Evolutionary conservation across 257 asterid genomes (phyloP).

Genomic region (Cordia subcordata): DNA sequence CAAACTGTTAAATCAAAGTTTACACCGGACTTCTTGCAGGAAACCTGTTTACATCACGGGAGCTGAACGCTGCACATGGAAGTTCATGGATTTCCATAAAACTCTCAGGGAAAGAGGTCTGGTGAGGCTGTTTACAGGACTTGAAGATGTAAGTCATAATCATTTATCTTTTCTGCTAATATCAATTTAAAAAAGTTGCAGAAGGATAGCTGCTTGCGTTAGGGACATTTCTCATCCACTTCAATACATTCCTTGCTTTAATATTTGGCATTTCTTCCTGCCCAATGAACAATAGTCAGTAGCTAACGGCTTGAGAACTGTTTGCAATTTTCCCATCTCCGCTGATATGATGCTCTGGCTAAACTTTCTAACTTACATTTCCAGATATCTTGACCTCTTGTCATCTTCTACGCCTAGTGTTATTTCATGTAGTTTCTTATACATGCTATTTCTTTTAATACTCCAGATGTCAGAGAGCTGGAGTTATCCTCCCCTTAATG

Average conservation of each 20-base stretch:
- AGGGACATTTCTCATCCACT: not conserved
- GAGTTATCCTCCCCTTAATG: slow-evolving; percentile 97
- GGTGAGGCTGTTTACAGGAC: slow-evolving; percentile 93
- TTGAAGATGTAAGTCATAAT: slow-evolving; percentile 81
- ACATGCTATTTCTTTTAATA: not conserved
- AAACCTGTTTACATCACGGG: slow-evolving; percentile 96
- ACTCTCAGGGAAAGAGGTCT: slow-evolving; percentile 72
- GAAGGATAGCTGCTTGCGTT: not conserved
- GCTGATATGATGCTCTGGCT: not conserved
- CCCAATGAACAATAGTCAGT: not conserved
- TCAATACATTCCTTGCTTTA: not conserved
- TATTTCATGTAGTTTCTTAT: not conserved
- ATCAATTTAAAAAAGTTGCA: not conserved
- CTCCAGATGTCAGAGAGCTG: slow-evolving; percentile 86
- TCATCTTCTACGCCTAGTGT: not conserved
- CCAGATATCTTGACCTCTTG: not conserved
- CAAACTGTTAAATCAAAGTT: not conserved
- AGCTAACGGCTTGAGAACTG: not conserved
- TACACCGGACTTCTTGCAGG: slow-evolving; percentile 37
- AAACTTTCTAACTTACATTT: not conserved
- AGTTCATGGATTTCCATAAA: slow-evolving; percentile 77
- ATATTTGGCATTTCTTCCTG: not conserved
- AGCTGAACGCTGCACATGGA: slow-evolving; percentile 86
- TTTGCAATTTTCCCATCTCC: not conserved
- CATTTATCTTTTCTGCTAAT: not conserved